Evolutionary conservation across 768 basidiomycete genomes (phyloP), one percentile per base, ranked within the genome.

Genomic region (Psilocybe tampanensis): DNA sequence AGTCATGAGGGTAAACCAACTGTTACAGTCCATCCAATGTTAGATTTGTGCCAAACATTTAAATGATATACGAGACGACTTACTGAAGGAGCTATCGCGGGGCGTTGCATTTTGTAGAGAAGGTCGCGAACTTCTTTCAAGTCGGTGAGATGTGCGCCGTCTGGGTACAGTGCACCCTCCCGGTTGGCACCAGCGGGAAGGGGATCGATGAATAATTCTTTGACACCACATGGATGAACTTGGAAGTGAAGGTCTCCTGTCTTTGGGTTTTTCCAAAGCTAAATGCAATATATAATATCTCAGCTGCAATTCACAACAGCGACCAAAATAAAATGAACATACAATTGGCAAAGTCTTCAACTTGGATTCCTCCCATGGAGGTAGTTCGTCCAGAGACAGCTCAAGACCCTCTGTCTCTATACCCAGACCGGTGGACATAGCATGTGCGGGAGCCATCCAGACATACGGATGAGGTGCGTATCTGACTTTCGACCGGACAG

Each of bases 191-290:
- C 82, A 43, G 73, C 76, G 0, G 92, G 90, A 0, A 95, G 80
- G 15, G 93, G 84, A n/a, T 82, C 83, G 61, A 97, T 75, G 53
- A 88, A 59, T 26, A 95, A 79, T 62, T 89, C 85, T 34, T 76
- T 71, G 1, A 71, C 85, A 26, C 86, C 93, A 63, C 89, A 91
- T 3, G 91, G 94, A 68, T 96, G 95, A 3, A 96, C 94, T 68
- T 98, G 85, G 75, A 95, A 87, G 68, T 95, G 92, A 19, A 98
- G 80, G 1, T 77, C 76, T 22, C 87, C 86, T 12, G 94, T 96
- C 8, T 85, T 83, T 0, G 94, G 92, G 72, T 95, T 96, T 79
- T 95, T 95, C 95, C 95, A 96, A 7, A 89, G 69, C 89, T 94
- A 59, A 15, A 15, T 34, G 8, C 7, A 39, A 39, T 39, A 44